Base-by-base conservation (phyloP, 2,329 filamentous ascomycete species). In the Akanthomyces dipterigenus region DNA sequence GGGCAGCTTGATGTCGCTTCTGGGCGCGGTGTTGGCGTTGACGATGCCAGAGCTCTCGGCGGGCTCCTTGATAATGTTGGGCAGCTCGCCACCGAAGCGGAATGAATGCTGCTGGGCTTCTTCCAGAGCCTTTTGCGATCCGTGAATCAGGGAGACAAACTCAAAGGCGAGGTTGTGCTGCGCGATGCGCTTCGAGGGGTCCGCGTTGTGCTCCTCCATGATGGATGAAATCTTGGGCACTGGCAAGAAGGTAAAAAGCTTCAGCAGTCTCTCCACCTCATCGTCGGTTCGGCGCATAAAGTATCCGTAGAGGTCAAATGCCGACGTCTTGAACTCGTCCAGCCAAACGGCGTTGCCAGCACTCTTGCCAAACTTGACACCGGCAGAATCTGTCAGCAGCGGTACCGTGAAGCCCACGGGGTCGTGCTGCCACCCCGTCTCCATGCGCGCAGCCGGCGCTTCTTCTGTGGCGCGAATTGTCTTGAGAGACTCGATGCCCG, bases 321-420 rank as follows among this genome's bases (percentile, higher is more conserved):
- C 78, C 34, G 83, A 87, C 1, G 93, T 96, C 82, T 91, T 84
- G 68, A 88, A 86, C 58, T 82, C 80, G 72, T 97, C 91, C 3
- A 99, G 82, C 95, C 95, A 99, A 40, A 99, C 76, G 2, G 93
- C 93, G 72, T 98, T 98, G 28, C 93, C 93, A 2, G 91, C 89
- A 64, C 88, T 96, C 78, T 99, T 99, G 56, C 95, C 95, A 68
- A 98, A 93, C 74, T 99, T 99, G 70, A 85, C 86, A 20, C 95
- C 95, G 0, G 89, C 84, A 1, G 90, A 81, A 57, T 93, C 93
- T 0, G 92, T 96, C 42, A 99, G 79, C 1, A 99, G 83, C 0
- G 95, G 95, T 1, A 93, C 91, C 0, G 95, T 98, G 67, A 99
- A 88, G 8, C 95, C 95, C 64, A 93, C 83, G 0, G 93, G 91